Evolutionary conservation across 2,329 filamentous ascomycete species (phyloP).

Genomic region (Stachybotrys chlorohalonatus): DNA sequence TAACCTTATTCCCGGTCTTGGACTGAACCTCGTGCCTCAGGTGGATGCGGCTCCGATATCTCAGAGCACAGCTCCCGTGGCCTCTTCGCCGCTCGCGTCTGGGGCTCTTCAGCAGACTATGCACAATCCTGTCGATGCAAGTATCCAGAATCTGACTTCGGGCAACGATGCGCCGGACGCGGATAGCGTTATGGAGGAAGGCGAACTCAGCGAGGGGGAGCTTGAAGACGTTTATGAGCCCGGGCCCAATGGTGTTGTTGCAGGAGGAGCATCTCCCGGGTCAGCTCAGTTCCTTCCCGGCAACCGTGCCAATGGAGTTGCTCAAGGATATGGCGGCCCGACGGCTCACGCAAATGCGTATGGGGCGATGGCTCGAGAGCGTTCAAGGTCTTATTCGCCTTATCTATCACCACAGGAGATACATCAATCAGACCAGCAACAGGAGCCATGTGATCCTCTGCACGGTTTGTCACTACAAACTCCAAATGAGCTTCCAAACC

Average conservation of each 20-base stretch:
- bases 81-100: neutral
- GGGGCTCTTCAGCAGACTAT: slow-evolving; percentile 5
- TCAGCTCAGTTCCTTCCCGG: neutral
- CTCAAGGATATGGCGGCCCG: neutral
- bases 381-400: slow-evolving; percentile 44
- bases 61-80: neutral
- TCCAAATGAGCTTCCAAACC: neutral
- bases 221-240: slow-evolving; percentile 48
- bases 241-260: slow-evolving; percentile 3
- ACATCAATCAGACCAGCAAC: slow-evolving; percentile 9
- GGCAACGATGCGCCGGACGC: neutral
- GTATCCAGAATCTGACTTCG: neutral
- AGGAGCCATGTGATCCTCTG: slow-evolving; percentile 1
- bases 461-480: neutral
- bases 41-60: neutral
- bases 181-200: slow-evolving; percentile 48
- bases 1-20: slow-evolving; percentile 24
- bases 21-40: slow-evolving; percentile 9
- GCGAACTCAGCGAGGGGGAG: slow-evolving; percentile 66
- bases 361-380: slow-evolving; percentile 23
- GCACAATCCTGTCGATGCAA: slow-evolving; percentile 1
- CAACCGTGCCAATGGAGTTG: neutral
- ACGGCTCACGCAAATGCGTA: neutral
- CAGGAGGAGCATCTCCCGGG: neutral
- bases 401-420: slow-evolving; percentile 42